Evolutionary conservation across 2,329 filamentous ascomycete genomes (phyloP).

Genomic region (Trichoderma afroharzianum): DNA sequence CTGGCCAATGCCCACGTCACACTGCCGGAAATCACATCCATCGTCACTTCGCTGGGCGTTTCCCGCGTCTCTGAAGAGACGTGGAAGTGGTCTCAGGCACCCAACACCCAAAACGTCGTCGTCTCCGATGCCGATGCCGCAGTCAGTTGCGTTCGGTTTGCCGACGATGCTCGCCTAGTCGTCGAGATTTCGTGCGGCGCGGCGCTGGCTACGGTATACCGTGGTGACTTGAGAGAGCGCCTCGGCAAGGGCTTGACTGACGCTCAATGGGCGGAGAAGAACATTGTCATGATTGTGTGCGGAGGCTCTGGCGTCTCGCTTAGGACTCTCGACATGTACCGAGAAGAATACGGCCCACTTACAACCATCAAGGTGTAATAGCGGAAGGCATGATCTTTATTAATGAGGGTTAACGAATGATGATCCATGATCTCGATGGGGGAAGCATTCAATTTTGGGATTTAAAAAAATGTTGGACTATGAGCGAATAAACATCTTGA

Average conservation of each 20-base stretch:
- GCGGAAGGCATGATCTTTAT: not conserved
- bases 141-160: constrained; percentile 69
- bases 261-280: constrained; percentile 60
- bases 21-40: constrained; percentile 67
- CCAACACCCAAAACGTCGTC: constrained; percentile 36
- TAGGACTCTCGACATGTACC: constrained; percentile 58
- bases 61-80: constrained; percentile 64
- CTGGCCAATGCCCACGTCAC: constrained; percentile 55
- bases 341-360: constrained; percentile 40
- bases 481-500: not conserved
- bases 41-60: constrained; percentile 73
- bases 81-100: constrained; percentile 58
- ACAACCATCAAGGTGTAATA: constrained; percentile 31
- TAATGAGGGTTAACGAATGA: not conserved
- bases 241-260: constrained; percentile 52
- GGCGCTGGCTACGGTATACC: constrained; percentile 66
- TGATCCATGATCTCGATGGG: not conserved
- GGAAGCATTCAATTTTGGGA: not conserved
- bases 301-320: constrained; percentile 68
- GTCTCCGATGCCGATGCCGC: constrained; percentile 65
- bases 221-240: constrained; percentile 57
- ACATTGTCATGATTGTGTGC: constrained; percentile 81
- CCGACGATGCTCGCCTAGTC: constrained; percentile 75
- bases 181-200: constrained; percentile 87
- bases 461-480: not conserved